Conservation (phyloP, 768 basidiomycete species). For the Steccherinum ochraceum region DNA sequence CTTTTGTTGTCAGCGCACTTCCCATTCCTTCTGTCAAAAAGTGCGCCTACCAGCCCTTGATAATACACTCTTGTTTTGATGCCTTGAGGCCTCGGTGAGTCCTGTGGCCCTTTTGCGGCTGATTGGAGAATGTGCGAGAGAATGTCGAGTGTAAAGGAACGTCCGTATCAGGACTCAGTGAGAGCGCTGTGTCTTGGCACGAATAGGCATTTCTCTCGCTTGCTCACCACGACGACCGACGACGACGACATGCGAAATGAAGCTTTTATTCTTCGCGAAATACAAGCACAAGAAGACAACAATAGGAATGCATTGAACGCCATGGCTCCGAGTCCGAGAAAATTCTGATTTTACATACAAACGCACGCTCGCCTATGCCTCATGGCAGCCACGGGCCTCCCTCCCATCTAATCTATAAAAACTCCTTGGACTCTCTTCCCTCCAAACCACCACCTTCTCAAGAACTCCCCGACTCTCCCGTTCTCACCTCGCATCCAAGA, state of each 20-base stretch:
- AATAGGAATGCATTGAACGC: background rate
- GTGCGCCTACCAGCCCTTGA: constrained; percentile 5
- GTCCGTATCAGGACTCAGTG: background rate
- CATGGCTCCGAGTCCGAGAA: background rate
- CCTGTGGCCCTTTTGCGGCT: background rate
- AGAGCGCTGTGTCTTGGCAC: too few relatives aligned
- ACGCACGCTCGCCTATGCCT: constrained; percentile 12
- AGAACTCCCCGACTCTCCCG: constrained; percentile 19
- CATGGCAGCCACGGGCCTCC: constrained; percentile 42
- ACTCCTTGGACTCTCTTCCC: constrained; percentile 20
- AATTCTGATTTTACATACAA: background rate
- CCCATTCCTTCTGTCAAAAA: background rate
- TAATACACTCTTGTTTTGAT: constrained; percentile 11
- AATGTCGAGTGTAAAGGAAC: background rate
- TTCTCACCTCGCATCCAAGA: constrained; percentile 10
- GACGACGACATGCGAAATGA: background rate
- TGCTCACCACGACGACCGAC: background rate
- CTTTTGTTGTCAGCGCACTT: background rate
- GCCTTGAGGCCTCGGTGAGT: constrained; percentile 19
- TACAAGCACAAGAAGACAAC: background rate
- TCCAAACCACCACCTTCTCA: constrained; percentile 18
- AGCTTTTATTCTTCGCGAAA: background rate
- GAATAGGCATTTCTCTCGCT: background rate
- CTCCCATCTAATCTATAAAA: constrained; percentile 48
- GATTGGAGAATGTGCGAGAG: background rate